Base-by-base conservation (phyloP, 73 alveolate genomes). In the Uronychia binucleata region DNA sequence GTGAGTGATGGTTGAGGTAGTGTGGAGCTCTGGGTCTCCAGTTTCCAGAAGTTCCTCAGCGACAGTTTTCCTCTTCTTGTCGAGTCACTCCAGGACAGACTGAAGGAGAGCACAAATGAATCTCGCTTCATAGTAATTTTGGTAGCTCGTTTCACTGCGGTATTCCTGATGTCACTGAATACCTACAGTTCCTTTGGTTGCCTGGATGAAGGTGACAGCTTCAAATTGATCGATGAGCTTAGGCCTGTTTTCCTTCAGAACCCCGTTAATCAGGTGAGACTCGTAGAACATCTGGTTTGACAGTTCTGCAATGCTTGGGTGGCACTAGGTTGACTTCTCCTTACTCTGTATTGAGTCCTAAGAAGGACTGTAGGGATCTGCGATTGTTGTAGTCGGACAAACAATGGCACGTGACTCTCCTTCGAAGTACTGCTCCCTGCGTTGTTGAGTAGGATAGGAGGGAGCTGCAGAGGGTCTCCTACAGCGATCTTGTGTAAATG, bases 381-480 rank as follows among this genome's bases (percentile, higher is more conserved):
- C 31, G 74, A 91, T 25, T 67, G 59, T 82, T 78, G 78, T 74
- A 90, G 75, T 35, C 95, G 46, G 28, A 85, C 92, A 76, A 90
- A 90, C 26, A 90, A 67, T 1, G 95, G 95, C 27, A 77, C 28
- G 82, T 90, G 84, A 13, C 87, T 79, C 19, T 60, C 81, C 11
- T 89, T 67, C 30, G 59, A 33, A 1, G 77, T 89, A 28, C 77
- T 85, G 67, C 77, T n/a, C n/a, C n/a, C n/a, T n/a, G n/a, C 77
- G 30, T 88, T 88, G 67, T 79, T 35, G 1, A 91, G 79, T n/a
- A 90, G 82, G 32, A 90, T 90, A 0, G 95, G 95, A 0, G 95
- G 95, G 0, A 90, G 81, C 32, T 90, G 81, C n/a, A 90, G 84
- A 26, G 95, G 95, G 67, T 90, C 95, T 25, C 95, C 95, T 1